Percentiles rank a stretch among this genome's conserved stretches.
Conservation (phyloP, 768 basidiomycete genomes). For the Rhodosporidiobolus odoratus region DNA sequence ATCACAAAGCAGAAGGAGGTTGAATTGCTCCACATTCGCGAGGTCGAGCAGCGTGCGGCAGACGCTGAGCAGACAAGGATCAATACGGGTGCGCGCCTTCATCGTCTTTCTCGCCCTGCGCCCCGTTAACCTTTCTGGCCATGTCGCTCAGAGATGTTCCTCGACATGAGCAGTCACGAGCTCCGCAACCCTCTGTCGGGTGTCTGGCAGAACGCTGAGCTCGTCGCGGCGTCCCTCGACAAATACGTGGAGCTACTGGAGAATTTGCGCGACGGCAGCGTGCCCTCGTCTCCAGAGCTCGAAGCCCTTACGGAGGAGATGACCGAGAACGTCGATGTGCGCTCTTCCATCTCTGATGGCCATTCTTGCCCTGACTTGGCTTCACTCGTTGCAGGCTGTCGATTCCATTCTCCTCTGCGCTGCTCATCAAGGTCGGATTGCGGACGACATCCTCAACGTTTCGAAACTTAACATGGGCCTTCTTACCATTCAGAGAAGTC, state of each 20-base stretch:
- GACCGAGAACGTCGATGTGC: slow-evolving; percentile 35
- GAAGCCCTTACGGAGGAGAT: slow-evolving; percentile 22
- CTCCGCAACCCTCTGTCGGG: slow-evolving; percentile 34
- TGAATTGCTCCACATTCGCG: slow-evolving; percentile 31
- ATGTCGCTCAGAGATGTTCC: slow-evolving; percentile 5
- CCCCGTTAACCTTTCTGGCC: not conserved
- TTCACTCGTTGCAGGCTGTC: no score
- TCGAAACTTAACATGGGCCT: slow-evolving; percentile 34
- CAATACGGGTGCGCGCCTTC: slow-evolving; percentile 12
- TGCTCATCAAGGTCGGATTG: slow-evolving; percentile 29
- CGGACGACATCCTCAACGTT: slow-evolving; percentile 36
- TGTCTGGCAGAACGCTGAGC: slow-evolving; percentile 39
- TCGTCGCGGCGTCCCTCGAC: slow-evolving; percentile 25
- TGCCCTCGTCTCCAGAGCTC: not conserved
- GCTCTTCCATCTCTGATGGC: no score
- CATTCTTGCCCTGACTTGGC: no score
- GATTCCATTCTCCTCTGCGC: slow-evolving; percentile 37
- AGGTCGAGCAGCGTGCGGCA: slow-evolving; percentile 31
- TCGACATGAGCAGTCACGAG: slow-evolving; percentile 33
- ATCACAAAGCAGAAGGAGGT: slow-evolving; percentile 29
- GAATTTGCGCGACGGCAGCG: not conserved
- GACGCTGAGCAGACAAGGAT: slow-evolving; percentile 36
- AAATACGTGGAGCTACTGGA: slow-evolving; percentile 28
- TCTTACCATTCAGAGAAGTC: slow-evolving; percentile 10
- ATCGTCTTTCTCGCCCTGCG: not conserved